phyloP scores from a whole-genome alignment of 805 yeast genomes.

The Ogataea corticis region DNA sequence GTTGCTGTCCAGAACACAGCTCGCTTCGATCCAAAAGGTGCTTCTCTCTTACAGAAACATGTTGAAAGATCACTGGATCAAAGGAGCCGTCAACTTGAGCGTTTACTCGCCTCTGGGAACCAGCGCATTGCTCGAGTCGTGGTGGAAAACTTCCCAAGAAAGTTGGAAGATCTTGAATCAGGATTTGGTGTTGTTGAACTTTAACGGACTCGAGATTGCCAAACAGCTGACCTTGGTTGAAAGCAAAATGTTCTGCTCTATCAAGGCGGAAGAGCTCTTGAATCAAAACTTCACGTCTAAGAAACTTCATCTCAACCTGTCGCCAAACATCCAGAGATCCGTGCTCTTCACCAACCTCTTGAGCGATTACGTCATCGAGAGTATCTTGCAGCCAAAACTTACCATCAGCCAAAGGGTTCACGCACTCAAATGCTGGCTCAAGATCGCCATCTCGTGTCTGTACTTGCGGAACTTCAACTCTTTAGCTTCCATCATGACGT shows the following conservation, averaged over 20 bases:
- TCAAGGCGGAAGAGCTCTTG: constrained; percentile 64
- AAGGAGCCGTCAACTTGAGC: constrained; percentile 5
- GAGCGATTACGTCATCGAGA: constrained; percentile 72
- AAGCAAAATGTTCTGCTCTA: constrained; percentile 60
- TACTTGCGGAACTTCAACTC: constrained; percentile 78
- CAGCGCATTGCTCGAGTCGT: constrained; percentile 40
- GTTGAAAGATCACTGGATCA: constrained; percentile 49
- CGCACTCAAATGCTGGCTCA: constrained; percentile 68
- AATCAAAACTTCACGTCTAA: constrained; percentile 64
- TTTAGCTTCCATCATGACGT: constrained; percentile 74
- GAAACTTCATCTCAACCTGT: constrained; percentile 55
- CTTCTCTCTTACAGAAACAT: constrained; percentile 54
- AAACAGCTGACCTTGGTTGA: constrained; percentile 77
- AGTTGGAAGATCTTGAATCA: constrained; percentile 59
- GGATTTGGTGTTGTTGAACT: constrained; percentile 52
- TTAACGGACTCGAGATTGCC: constrained; percentile 73
- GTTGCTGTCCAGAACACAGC: constrained; percentile 39
- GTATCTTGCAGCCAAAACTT: constrained; percentile 56
- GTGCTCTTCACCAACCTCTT: constrained; percentile 69
- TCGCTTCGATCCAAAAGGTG: constrained; percentile 47
- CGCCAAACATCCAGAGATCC: constrained; percentile 64
- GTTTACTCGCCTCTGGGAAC: constrained; percentile 35
- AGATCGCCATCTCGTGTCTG: constrained; percentile 68
- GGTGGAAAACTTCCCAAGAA: constrained; percentile 53
- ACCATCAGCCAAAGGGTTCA: constrained; percentile 50